Evolutionary conservation across 306 rosid genomes (phyloP).

Genomic region (Delonix regia): DNA sequence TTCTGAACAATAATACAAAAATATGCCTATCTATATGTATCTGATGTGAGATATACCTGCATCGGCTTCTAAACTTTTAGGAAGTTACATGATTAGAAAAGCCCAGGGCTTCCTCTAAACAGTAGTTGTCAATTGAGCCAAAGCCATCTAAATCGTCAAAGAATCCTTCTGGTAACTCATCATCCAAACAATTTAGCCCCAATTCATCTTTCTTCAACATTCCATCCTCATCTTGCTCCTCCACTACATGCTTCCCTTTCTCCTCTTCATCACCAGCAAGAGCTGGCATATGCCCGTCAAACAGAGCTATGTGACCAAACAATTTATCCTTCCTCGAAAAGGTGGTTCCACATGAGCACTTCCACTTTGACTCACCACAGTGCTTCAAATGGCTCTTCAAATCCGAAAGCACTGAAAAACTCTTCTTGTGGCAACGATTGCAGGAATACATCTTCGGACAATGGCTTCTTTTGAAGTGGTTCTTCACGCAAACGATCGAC

Average conservation of each 20-base stretch:
- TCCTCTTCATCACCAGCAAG: conserved; percentile 48
- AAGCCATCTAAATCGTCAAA: conserved; percentile 52
- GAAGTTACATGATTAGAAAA: neutral
- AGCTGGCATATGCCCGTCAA: conserved; percentile 92
- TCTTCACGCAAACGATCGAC: conserved; percentile 74
- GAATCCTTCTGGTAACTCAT: conserved; percentile 49
- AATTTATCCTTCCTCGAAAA: conserved; percentile 84
- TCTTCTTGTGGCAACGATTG: conserved; percentile 72
- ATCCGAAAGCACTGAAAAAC: conserved; percentile 77
- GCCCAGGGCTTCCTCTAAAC: conserved; percentile 45
- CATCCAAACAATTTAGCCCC: conserved; percentile 25
- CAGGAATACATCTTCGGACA: conserved; percentile 88
- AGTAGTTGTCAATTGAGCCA: conserved; percentile 44
- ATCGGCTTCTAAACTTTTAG: neutral
- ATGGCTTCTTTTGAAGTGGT: conserved; percentile 91
- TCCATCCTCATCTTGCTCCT: neutral
- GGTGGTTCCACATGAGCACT: conserved; percentile 83
- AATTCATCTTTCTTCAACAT: neutral
- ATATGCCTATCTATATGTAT: no score
- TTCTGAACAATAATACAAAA: conserved; percentile 1
- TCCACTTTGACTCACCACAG: conserved; percentile 76
- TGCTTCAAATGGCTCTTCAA: conserved; percentile 75
- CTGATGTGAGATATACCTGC: neutral
- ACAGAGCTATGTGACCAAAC: conserved; percentile 74
- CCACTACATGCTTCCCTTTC: conserved; percentile 38